Evolutionary conservation across 495 filamentous ascomycete genomes (phyloP), one percentile per base, ranked within the genome.

Genomic region (Hypoxylon trugodes): DNA sequence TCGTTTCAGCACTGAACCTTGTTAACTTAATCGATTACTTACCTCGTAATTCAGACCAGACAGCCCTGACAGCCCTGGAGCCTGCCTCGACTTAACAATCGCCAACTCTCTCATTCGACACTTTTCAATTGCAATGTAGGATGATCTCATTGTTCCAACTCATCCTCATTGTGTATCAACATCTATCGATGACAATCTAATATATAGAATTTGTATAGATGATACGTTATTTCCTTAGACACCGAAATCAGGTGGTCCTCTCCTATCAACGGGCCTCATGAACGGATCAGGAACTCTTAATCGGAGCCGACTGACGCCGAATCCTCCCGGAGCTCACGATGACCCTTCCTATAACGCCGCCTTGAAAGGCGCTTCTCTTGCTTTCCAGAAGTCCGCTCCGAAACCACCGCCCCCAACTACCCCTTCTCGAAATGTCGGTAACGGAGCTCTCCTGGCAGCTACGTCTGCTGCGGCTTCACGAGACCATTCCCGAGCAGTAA

Each of bases 361-460:
- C 40, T 56, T 82, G 58, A 78, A 78, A 54, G 79, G 79, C 41
- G 79, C 79, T 10, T 79, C 73, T 0, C 71, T 80, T 15, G 79
- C 79, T 16, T 82, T 81, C 62, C 74, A 76, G 40, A 76, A 77
- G 47, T 65, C 69, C 5, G 38, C 43, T 4, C 66, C 72, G 15
- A 71, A 43, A 25, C 38, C 54, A 22, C 55, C 48, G 7, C 55
- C 30, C 19, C 3, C 42, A 35, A 10, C 36, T 4, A 26, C 54
- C 25, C 19, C 42, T 32, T 43, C 59, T 49, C 60, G 50, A 55
- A 59, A 41, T 49, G 13, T 62, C 61, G 62, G 46, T 18, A 77
- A 78, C 64, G 79, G 77, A 51, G 82, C 83, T 37, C 71, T 83
- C n/a, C 72, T 75, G 16, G 83, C 83, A 22, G 82, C 83, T 3